Conservation (phyloP, 768 basidiomycete species). For the Termitomyces sp. region DNA sequence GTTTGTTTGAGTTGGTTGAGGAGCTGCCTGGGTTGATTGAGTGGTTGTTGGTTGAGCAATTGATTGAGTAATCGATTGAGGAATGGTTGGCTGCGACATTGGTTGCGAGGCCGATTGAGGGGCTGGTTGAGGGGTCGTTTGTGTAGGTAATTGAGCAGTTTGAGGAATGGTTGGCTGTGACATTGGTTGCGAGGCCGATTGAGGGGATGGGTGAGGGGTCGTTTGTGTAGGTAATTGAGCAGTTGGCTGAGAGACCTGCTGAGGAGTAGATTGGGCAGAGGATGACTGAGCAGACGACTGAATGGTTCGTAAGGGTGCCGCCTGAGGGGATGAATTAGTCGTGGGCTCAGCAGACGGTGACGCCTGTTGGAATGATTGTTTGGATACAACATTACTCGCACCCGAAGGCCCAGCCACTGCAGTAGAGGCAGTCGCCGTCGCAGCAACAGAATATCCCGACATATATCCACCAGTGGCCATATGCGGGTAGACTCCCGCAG, state of each 20-base stretch:
- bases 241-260: neutral
- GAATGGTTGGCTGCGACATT: neutral
- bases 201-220: neutral
- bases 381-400: neutral
- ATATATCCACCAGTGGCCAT: slow-evolving; percentile 11
- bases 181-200: neutral
- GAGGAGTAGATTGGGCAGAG: neutral
- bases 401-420: neutral
- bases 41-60: too few species aligned
- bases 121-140: neutral
- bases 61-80: neutral
- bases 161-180: neutral
- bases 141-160: neutral
- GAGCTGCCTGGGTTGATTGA: neutral
- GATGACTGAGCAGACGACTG: neutral
- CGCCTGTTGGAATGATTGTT: neutral
- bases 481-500: slow-evolving; percentile 12
- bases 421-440: neutral
- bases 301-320: neutral
- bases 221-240: neutral
- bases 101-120: slow-evolving; percentile 1
- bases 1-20: neutral
- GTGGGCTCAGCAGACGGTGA: neutral
- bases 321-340: neutral
- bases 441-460: slow-evolving; percentile 1